Evolutionary conservation across 2,329 filamentous ascomycete genomes (phyloP), one percentile per base, ranked within the genome.

Genomic region (Paracorniculantispora psalliotae): DNA sequence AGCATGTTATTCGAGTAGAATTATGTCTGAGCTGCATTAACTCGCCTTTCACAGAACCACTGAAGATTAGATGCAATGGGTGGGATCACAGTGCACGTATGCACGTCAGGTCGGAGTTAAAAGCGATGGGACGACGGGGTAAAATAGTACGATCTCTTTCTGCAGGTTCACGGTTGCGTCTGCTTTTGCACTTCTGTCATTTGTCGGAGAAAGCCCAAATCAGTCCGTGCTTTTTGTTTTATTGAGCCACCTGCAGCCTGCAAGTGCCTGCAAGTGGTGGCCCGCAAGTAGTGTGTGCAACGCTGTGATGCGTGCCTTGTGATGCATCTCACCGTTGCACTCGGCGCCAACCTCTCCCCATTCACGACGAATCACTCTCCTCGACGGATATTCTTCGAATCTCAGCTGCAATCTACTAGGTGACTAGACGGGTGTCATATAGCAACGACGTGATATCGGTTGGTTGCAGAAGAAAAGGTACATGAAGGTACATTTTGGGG

Each of bases 241-340:
- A 19, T 21, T 49, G 26, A 26, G 26, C 54, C 33, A 48, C 44
- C 44, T 39, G 54, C 30, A 54, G 37, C 25, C 41, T 46, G 25
- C 37, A 19, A 37, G 8, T 39, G 44, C 19, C n/a, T n/a, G n/a
- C n/a, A n/a, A n/a, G n/a, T n/a, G n/a, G n/a, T n/a, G n/a, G n/a
- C n/a, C n/a, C n/a, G n/a, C n/a, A n/a, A n/a, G n/a, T 37, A 15
- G 33, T 37, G 49, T 39, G 49, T 23, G 48, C 30, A 35, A 30
- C 46, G 33, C 33, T 19, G 19, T 52, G 35, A 48, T 57, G 46
- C 12, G 25, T 30, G 33, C 25, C 54, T 43, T 30, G 54, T 57
- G 54, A 59, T 52, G 56, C 56, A 52, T 28, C 48, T 59, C 56
- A 59, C 48, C 25, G 56, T 59, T 59, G 41, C 56, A 59, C 43